Base-by-base conservation (phyloP, 768 basidiomycete genomes). In the Hericium rajendrae region DNA sequence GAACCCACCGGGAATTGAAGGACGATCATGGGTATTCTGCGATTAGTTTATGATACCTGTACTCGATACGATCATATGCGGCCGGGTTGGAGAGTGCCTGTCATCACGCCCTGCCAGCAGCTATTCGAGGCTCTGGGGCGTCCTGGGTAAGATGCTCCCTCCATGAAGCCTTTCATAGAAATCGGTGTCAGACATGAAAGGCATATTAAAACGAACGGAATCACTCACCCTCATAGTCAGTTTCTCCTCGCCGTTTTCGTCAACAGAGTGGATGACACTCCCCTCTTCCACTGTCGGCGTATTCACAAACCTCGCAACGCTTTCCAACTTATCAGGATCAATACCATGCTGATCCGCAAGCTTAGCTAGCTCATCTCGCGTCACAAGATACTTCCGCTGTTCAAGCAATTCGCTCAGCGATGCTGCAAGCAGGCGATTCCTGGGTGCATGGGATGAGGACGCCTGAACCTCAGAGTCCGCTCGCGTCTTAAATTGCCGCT, bases 391-490 rank as follows among this genome's bases (percentile, higher is more conserved):
- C 68, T 88, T 89, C 43, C 83, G 77, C 61, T 78, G 78, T 59
- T 89, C 81, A 18, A 91, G 74, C 6, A 91, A 72, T 3, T 78
- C 78, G 12, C 73, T 71, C 24, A 91, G 71, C 0, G 76, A 67
- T 15, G 72, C 65, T 1, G 81, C 83, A 55, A 78, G 74, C 16
- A 90, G 68, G 32, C 75, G 78, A 64, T 88, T 84, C n/a, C 64
- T 71, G 12, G 74, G 70, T 6, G 73, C 69, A 11, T 67, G 68
- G 16, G 68, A 54, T 18, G 74, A 69, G n/a, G 72, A 65, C 0
- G 80, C 80, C 60, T 86, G 76, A 11, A 69, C 65, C 65, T 87
- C 88, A 26, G 85, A 78, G 53, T 74, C 76, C 37, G 71, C 57
- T 16, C 84, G 78, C 46, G 81, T 76, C 57, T 75, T 70, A 64